Evolutionary conservation across 1,284 basidiomycete species (phyloP), one percentile per base, ranked within the genome.

Genomic region (Phenoliferia sp.): DNA sequence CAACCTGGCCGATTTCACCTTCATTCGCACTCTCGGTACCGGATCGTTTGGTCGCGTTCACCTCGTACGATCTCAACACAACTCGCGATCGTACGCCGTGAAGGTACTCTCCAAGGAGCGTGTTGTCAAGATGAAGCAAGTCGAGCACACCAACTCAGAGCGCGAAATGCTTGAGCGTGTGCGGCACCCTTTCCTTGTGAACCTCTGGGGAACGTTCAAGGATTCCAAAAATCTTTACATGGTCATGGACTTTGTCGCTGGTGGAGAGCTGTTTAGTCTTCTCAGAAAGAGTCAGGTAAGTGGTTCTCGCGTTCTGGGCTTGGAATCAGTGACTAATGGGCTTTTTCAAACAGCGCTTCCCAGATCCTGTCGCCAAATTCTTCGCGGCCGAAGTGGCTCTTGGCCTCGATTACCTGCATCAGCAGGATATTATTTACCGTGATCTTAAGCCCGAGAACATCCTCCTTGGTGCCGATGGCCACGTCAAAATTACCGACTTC

Each of bases 191-290:
- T 99, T 99, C 81, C 90, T 99, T 72, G 88, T 99, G 82, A 99
- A 97, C 77, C 86, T 99, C 6, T 99, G 95, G 95, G 96, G 95
- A 32, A 90, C 92, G 1, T 99, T 99, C 81, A 92, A 96, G 76
- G 95, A 98, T 76, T 82, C 87, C 15, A 85, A 90, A 57, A 98
- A 97, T 78, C 82, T 99, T 17, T 99, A 96, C 83, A 97, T 99
- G 94, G 94, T 99, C 66, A 98, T 99, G 95, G 96, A 99, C 81
- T 99, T 97, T 78, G 95, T 99, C 4, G 92, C 94, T 0, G 95
- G 95, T 28, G 95, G 95, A 26, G 95, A 99, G 80, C 83, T 99
- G 9, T 99, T 99, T 78, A 91, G 90, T 58, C 85, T 96, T 56
- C 80, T 97, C 68, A 85, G 94, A 68, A 85, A 92, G 81, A 93